Evolutionary conservation across 441 rosid species (phyloP), one percentile per base, ranked within the genome.

Genomic region (Sinapis alba): DNA sequence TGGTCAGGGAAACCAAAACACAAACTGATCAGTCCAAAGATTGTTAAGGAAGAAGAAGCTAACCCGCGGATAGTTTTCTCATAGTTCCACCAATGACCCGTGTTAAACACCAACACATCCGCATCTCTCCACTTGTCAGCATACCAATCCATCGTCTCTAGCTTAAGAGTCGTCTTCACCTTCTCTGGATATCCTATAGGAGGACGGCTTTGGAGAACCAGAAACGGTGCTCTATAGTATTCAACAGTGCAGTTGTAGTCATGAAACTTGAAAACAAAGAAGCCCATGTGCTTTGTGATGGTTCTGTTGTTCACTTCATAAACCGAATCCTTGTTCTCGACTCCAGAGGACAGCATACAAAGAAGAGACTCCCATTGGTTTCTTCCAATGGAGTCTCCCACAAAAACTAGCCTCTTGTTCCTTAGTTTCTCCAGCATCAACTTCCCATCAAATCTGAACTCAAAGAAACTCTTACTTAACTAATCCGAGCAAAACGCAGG

Each of bases 31-130:
- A 3, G 50, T 43, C 0, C 43, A 47, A 5, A 43, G 34, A 28
- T 8, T 23, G 56, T 61, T 15, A 54, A 28, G 61, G 43, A 38
- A n/a, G n/a, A 30, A 66, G 45, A 41, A 76, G 12, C 71, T 84
- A 81, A 95, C 99, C 87, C 88, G 73, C 91, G 87, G 20, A 87
- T 75, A 27, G 99, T 95, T 86, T 95, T 95, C 89, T 93, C 99
- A 36, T 88, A 79, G 63, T 95, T 93, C 98, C 97, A 95, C 99
- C 99, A 95, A 76, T 95, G 98, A 59, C 99, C 99, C 0, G 90
- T 85, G 76, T 95, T 95, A 76, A 95, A 82, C 57, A 95, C 86
- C 80, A 95, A 71, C 32, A 93, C 41, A 79, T 93, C 99, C 4
- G 98, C 89, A 18, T 83, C 82, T 59, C 20, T 85, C 99, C 99